A percentile compares a stretch with the other conserved stretches of the same genome.
Conservation (phyloP, 2,329 filamentous ascomycete species). For the Fusarium coicis region DNA sequence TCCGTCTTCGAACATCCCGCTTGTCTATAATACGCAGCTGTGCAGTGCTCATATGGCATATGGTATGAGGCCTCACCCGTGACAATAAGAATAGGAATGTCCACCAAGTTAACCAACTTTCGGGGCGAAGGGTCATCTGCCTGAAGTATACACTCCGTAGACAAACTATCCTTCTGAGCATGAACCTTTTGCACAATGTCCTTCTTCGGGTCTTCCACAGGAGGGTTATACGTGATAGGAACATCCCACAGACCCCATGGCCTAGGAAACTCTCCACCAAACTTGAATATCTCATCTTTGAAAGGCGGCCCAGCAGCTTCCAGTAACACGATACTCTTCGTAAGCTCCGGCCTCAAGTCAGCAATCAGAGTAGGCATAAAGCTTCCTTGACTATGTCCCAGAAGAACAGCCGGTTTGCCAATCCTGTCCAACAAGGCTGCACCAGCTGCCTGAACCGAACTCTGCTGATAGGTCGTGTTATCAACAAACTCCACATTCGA, state of each 20-base stretch:
- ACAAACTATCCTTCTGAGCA: background rate
- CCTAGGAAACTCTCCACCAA: slow-evolving; percentile 49
- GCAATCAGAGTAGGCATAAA: slow-evolving; percentile 48
- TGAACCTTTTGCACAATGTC: slow-evolving; percentile 29
- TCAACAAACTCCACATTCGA: slow-evolving; percentile 40
- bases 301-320: slow-evolving; percentile 62
- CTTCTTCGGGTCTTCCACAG: slow-evolving; percentile 34
- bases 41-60: slow-evolving; percentile 37
- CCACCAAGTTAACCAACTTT: slow-evolving; percentile 49
- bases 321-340: slow-evolving; percentile 55
- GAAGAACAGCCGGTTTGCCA: slow-evolving; percentile 52
- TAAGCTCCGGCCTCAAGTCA: slow-evolving; percentile 51
- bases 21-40: slow-evolving; percentile 33
- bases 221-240: slow-evolving; percentile 60
- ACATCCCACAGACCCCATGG: slow-evolving; percentile 60
- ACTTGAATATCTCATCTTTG: slow-evolving; percentile 52
- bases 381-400: slow-evolving; percentile 61
- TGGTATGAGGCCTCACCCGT: slow-evolving; percentile 35
- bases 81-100: slow-evolving; percentile 39
- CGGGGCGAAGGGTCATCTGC: slow-evolving; percentile 24
- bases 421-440: slow-evolving; percentile 56
- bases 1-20: slow-evolving; percentile 36
- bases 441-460: slow-evolving; percentile 42
- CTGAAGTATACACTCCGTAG: slow-evolving; percentile 32
- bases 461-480: slow-evolving; percentile 35